These are phyloP conservation scores for Colletotrichum nymphaeae DNA, from an alignment of 2,329 filamentous ascomycete species.

Conservation along the genomic window DNA sequence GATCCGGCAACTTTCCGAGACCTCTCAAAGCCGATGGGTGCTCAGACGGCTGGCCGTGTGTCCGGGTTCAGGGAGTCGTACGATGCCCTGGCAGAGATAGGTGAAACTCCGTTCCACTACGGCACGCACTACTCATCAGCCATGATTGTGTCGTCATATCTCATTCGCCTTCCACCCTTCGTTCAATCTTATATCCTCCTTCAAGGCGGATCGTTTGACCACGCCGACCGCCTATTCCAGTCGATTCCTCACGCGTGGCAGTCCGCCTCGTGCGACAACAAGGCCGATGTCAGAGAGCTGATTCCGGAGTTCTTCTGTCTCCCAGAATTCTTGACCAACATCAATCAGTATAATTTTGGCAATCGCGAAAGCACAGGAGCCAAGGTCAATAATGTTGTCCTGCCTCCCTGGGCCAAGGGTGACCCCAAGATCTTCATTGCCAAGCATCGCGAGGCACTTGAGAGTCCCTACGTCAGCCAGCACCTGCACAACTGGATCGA, in stretches of 20 bases:
- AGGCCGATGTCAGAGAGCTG: slow-evolving; percentile 93
- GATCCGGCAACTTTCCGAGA: slow-evolving; percentile 90
- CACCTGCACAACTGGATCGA: slow-evolving; percentile 96
- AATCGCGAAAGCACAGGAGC: slow-evolving; percentile 82
- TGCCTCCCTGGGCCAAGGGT: slow-evolving; percentile 98
- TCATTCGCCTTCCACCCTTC: slow-evolving; percentile 95
- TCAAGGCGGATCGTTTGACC: slow-evolving; percentile 96
- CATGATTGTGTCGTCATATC: slow-evolving; percentile 97
- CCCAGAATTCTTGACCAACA: slow-evolving; percentile 93
- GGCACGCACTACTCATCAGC: slow-evolving; percentile 99
- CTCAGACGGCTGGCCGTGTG: slow-evolving; percentile 82
- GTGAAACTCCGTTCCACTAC: slow-evolving; percentile 93
- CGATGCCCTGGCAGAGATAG: slow-evolving; percentile 89
- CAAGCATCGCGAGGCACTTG: slow-evolving; percentile 94
- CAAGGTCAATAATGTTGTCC: slow-evolving; percentile 83
- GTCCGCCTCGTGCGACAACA: slow-evolving; percentile 88
- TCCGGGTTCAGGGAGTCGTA: slow-evolving; percentile 87
- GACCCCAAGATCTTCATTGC: slow-evolving; percentile 95
- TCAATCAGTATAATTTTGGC: slow-evolving; percentile 95
- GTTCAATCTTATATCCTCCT: slow-evolving; percentile 94
- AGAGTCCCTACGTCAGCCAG: slow-evolving; percentile 91
- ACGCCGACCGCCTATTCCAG: slow-evolving; percentile 94
- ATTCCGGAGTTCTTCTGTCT: slow-evolving; percentile 98
- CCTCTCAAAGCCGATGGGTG: slow-evolving; percentile 95
- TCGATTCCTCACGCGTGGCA: slow-evolving; percentile 92